These are phyloP conservation scores for Yamadazyma pseudoaaseri DNA, from an alignment of 1,139 yeast genomes.

Conservation along the genomic window DNA sequence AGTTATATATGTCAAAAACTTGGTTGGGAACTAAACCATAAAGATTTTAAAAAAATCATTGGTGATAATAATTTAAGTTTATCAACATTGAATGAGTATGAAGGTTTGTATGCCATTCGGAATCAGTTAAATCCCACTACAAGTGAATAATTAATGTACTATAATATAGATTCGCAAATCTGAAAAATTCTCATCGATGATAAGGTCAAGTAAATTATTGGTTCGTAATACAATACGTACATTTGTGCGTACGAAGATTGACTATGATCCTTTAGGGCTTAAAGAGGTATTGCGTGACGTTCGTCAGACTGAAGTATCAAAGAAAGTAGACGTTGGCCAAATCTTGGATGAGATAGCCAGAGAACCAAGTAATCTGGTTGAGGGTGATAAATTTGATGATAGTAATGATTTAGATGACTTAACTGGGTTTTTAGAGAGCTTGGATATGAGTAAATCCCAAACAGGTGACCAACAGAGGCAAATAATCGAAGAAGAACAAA, in stretches of 20 bases:
- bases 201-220: slow-evolving; percentile 1
- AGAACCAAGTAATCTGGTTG: not conserved
- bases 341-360: slow-evolving; percentile 1
- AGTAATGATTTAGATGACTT: slow-evolving; percentile 4
- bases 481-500: slow-evolving; percentile 22
- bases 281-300: slow-evolving; percentile 6
- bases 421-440: slow-evolving; percentile 2
- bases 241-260: too few relatives aligned
- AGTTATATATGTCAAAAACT: slow-evolving; percentile 59
- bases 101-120: slow-evolving; percentile 18
- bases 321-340: slow-evolving; percentile 2
- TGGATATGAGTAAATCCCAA: not conserved
- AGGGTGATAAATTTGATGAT: slow-evolving; percentile 2
- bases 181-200: slow-evolving; percentile 4
- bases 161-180: too few relatives aligned
- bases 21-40: slow-evolving; percentile 70
- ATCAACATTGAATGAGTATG: slow-evolving; percentile 20
- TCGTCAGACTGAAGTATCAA: not conserved
- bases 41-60: slow-evolving; percentile 22
- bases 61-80: slow-evolving; percentile 23
- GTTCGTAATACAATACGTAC: not conserved
- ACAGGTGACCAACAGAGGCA: slow-evolving; percentile 1
- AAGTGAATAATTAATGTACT: too few relatives aligned
- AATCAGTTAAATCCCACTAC: not conserved
- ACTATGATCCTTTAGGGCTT: slow-evolving; percentile 12